Evolutionary conservation across 2,329 filamentous ascomycete genomes (phyloP), one percentile per base, ranked within the genome.

Genomic region (Fusarium sp.): DNA sequence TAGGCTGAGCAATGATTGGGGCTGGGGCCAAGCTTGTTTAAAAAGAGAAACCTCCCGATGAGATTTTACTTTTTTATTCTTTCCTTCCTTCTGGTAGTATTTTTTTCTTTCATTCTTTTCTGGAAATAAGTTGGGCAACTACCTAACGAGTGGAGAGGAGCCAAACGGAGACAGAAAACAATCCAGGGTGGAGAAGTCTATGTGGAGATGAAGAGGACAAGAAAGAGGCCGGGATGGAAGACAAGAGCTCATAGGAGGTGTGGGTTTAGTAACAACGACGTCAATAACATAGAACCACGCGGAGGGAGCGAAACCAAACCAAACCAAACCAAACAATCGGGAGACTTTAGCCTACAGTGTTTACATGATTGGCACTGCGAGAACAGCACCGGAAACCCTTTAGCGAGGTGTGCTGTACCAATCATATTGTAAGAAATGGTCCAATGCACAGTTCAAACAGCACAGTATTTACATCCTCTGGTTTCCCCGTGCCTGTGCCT

Each of bases 1-100:
- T 53, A 67, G 56, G 55, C 51, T 34, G 32, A 53, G 43, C 28
- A 56, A 52, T 55, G 59, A 46, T 34, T 28, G 49, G 54, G 56
- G 56, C 53, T 66, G 65, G 62, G 65, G 52, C 53, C 47, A 42
- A 58, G 61, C 61, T 66, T 69, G 65, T 59, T 68, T 68, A 67
- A 69, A 69, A 68, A 62, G 45, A 55, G 56, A 69, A 58, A 52
- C 20, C 59, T 48, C 49, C 47, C 39, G 39, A 62, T 21, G 36
- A 65, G 38, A 65, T 32, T 55, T 65, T 32, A 34, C 19, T 44
- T 44, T 42, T 44, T 21, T 45, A 14, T 34, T 36, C 30, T 46
- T 39, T 23, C 34, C 34, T 38, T 46, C 57, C 40, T 56, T 38
- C 30, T 49, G 15, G 23, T 65, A 44, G 42, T 42, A 48, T 48